A percentile compares a stretch with the other conserved stretches of the same genome.
phyloP scores from a whole-genome alignment of 2,329 filamentous ascomycete genomes.

The Phaeosphaeria sp. region DNA sequence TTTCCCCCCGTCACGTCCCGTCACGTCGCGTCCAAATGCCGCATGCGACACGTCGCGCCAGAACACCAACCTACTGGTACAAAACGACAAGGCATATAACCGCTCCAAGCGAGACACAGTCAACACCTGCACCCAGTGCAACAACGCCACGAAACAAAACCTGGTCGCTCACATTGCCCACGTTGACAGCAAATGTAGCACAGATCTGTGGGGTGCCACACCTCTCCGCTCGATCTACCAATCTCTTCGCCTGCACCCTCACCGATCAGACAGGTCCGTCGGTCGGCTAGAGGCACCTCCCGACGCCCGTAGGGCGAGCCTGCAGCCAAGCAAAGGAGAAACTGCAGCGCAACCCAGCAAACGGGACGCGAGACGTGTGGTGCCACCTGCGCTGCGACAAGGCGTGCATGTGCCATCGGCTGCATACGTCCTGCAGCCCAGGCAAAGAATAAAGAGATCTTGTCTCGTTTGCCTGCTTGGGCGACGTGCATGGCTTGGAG shows the following conservation, averaged over 20 bases:
- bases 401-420: constrained; percentile 5
- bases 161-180: neutral
- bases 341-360: neutral
- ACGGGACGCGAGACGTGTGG: constrained; percentile 1
- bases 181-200: constrained; percentile 10
- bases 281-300: constrained; percentile 25
- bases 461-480: neutral
- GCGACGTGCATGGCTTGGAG: constrained; percentile 7
- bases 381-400: constrained; percentile 2
- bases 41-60: neutral
- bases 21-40: neutral
- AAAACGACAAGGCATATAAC: neutral
- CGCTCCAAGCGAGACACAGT: neutral
- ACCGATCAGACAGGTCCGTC: constrained; percentile 16
- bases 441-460: neutral
- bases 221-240: constrained; percentile 9
- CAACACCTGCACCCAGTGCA: neutral
- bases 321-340: neutral
- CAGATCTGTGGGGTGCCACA: constrained; percentile 5
- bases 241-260: constrained; percentile 12
- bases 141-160: neutral
- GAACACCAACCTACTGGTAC: neutral
- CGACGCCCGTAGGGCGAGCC: constrained; percentile 5
- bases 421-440: constrained; percentile 2
- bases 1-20: neutral